Evolutionary conservation across 2,329 filamentous ascomycete species (phyloP).

Genomic region (Venturia effusa): DNA sequence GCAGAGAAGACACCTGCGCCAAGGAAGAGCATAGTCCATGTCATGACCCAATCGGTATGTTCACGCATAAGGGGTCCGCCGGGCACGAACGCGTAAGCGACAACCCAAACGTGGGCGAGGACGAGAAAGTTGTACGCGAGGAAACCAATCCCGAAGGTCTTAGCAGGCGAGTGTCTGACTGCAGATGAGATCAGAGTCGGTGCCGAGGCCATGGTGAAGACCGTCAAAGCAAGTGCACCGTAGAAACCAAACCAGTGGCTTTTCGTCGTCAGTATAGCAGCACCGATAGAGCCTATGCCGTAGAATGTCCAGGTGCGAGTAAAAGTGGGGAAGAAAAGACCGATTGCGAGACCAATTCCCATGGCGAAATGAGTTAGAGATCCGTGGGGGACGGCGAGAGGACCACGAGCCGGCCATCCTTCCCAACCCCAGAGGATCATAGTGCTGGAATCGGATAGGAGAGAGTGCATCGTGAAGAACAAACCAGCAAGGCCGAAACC

Average conservation of each 20-base stretch:
- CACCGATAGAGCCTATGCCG: slow-evolving; percentile 66
- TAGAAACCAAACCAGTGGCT: slow-evolving; percentile 84
- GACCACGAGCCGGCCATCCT: slow-evolving; percentile 82
- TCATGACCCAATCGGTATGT: slow-evolving; percentile 93
- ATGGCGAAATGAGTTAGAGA: slow-evolving; percentile 79
- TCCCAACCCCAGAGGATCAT: slow-evolving; percentile 99
- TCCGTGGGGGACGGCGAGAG: slow-evolving; percentile 80
- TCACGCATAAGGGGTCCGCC: slow-evolving; percentile 87
- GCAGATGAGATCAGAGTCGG: slow-evolving; percentile 67
- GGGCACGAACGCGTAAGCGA: slow-evolving; percentile 95
- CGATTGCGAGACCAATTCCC: slow-evolving; percentile 67
- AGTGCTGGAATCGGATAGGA: slow-evolving; percentile 93
- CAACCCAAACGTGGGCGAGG: slow-evolving; percentile 97
- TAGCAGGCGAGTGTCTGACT: slow-evolving; percentile 62
- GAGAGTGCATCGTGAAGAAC: slow-evolving; percentile 80
- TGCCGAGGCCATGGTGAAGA: slow-evolving; percentile 73
- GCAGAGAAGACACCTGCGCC: slow-evolving; percentile 73
- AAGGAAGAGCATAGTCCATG: slow-evolving; percentile 70
- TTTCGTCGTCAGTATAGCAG: slow-evolving; percentile 64
- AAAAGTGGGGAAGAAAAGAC: slow-evolving; percentile 61
- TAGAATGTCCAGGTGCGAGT: slow-evolving; percentile 71
- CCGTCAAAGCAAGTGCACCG: slow-evolving; percentile 62
- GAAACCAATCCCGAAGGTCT: slow-evolving; percentile 80
- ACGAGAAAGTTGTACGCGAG: slow-evolving; percentile 87
- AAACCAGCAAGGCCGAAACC: slow-evolving; percentile 72